Percentiles rank a stretch among this genome's conserved stretches.
Conservation (phyloP, 257 asterid genomes). For the Ophiorrhiza pumila region DNA sequence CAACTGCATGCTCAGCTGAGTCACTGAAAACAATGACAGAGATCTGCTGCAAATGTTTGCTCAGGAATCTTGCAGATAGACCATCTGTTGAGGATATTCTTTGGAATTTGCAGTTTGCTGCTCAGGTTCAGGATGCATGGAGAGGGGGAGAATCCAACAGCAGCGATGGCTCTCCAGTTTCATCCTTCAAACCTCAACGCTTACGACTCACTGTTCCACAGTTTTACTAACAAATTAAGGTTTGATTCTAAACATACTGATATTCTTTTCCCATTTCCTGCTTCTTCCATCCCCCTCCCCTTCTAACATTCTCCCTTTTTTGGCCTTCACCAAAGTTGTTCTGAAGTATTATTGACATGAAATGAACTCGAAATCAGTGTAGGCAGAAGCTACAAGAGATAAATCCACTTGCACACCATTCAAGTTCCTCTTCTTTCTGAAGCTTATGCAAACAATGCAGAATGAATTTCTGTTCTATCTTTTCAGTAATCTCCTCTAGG, state of each 20-base stretch:
- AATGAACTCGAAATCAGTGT: not conserved
- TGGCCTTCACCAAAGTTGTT: not conserved
- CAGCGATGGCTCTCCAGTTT: conserved; percentile 71
- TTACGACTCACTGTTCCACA: conserved; percentile 36
- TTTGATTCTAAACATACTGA: too few relatives aligned
- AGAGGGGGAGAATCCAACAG: conserved; percentile 51
- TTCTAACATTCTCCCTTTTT: too few relatives aligned
- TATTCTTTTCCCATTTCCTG: not conserved
- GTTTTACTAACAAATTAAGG: conserved; percentile 12
- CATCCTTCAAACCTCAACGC: conserved; percentile 47
- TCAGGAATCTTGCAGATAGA: conserved; percentile 53
- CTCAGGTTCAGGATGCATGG: conserved; percentile 79
- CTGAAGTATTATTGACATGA: not conserved
- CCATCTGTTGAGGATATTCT: conserved; percentile 86
- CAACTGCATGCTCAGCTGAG: conserved; percentile 52
- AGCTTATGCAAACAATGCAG: not conserved
- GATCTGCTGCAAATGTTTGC: conserved; percentile 74
- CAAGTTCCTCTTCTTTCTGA: not conserved
- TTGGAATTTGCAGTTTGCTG: conserved; percentile 93
- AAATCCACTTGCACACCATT: not conserved
- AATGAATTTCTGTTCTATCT: not conserved
- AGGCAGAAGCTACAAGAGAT: not conserved
- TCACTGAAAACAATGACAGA: conserved; percentile 66
- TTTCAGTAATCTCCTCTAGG: not conserved
- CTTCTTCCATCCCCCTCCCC: too few relatives aligned